These are phyloP conservation scores for Pugionium dolabratum DNA, from an alignment of 345 rosid species.

Conservation along the genomic window DNA sequence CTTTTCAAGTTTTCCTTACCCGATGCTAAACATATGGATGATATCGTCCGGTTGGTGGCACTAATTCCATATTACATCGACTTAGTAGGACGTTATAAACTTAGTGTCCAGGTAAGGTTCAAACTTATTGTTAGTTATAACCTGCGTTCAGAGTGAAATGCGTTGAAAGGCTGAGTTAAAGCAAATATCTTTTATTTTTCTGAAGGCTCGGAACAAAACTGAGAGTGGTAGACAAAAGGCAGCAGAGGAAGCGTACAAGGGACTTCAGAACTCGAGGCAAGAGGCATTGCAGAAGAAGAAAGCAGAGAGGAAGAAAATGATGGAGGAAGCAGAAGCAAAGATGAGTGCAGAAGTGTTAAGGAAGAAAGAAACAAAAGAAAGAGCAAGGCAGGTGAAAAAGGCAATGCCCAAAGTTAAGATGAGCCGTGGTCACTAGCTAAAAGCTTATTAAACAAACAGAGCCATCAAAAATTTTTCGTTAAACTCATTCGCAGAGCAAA, in stretches of 20 bases:
- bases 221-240: slow-evolving; percentile 78
- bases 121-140: not conserved
- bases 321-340: slow-evolving; percentile 91
- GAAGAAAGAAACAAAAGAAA: slow-evolving; percentile 84
- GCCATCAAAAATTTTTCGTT: not conserved
- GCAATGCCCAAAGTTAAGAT: slow-evolving; percentile 80
- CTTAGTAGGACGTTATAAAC: slow-evolving; percentile 85
- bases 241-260: slow-evolving; percentile 86
- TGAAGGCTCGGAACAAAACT: slow-evolving; percentile 82
- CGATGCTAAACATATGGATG: slow-evolving; percentile 70
- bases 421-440: slow-evolving; percentile 60
- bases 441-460: not conserved
- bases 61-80: slow-evolving; percentile 92
- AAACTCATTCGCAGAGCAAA: not conserved
- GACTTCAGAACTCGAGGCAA: slow-evolving; percentile 85
- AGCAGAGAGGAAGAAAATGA: slow-evolving; percentile 69
- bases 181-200: not conserved
- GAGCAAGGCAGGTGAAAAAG: slow-evolving; percentile 83
- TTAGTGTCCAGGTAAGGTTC: slow-evolving; percentile 72
- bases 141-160: not conserved
- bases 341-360: slow-evolving; percentile 76
- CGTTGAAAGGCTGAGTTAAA: not conserved
- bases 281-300: slow-evolving; percentile 91
- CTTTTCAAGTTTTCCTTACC: slow-evolving; percentile 92
- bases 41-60: slow-evolving; percentile 78